Evolutionary conservation across 345 rosid genomes (phyloP).

Genomic region (Reutealis trisperma): DNA sequence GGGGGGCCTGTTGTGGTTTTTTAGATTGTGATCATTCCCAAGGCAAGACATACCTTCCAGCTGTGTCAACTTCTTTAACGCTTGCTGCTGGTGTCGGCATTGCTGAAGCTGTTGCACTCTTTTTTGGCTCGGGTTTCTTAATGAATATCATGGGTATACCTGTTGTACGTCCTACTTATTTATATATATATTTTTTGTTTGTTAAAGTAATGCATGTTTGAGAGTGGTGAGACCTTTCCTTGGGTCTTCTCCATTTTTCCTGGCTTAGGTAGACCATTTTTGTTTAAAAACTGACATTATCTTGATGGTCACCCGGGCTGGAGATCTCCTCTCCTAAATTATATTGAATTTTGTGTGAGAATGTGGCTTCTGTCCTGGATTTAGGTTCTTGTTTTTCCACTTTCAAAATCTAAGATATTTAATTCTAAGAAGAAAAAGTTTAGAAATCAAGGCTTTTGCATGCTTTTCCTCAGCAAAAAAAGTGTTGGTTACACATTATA

Average conservation of each 20-base stretch:
- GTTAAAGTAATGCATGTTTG: neutral
- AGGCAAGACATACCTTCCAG: constrained; percentile 64
- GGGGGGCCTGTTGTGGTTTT: constrained; percentile 6
- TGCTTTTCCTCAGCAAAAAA: neutral
- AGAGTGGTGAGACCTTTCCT: neutral
- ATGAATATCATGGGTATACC: constrained; percentile 93
- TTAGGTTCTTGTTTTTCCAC: neutral
- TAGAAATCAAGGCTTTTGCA: neutral
- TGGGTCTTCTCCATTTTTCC: neutral
- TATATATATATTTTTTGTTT: constrained; percentile 11
- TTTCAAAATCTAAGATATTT: neutral
- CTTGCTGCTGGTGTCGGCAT: constrained; percentile 83
- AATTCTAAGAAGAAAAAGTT: neutral
- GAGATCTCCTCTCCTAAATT: neutral
- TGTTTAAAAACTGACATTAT: neutral
- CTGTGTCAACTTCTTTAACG: constrained; percentile 74
- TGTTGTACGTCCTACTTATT: constrained; percentile 61
- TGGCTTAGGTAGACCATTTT: neutral
- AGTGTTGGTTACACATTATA: neutral
- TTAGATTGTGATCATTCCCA: constrained; percentile 35
- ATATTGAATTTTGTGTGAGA: neutral
- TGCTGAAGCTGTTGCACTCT: constrained; percentile 76
- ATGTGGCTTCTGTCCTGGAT: neutral
- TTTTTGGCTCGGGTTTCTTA: constrained; percentile 70
- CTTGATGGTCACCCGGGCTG: neutral